Evolutionary conservation across 768 basidiomycete genomes (phyloP).

Genomic region (Omphalotus guepiniiformis): DNA sequence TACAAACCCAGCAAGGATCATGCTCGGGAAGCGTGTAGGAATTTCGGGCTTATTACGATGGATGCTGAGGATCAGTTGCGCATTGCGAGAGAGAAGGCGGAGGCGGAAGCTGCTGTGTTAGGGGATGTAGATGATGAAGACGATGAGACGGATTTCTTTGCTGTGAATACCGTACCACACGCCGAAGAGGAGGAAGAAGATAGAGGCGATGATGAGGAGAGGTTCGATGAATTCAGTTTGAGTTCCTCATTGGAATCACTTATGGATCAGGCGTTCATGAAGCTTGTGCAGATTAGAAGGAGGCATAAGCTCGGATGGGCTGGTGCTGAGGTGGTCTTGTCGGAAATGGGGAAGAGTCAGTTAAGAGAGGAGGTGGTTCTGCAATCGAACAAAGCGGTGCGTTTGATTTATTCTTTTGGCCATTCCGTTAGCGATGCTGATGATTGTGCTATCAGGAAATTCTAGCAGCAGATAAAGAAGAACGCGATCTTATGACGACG

Average conservation of each 20-base stretch:
- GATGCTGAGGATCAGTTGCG: conserved; percentile 39
- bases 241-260: conserved; percentile 60
- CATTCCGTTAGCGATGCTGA: background rate
- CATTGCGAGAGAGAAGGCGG: conserved; percentile 21
- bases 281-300: conserved; percentile 46
- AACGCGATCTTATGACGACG: conserved; percentile 31
- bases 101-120: conserved; percentile 25
- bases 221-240: conserved; percentile 60
- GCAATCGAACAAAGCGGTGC: conserved; percentile 25
- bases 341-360: conserved; percentile 43
- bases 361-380: conserved; percentile 35
- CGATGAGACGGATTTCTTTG: conserved; percentile 9
- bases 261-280: conserved; percentile 52
- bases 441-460: conserved; percentile 24
- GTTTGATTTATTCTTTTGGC: conserved; percentile 1
- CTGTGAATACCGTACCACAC: background rate
- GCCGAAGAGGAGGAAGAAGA: conserved; percentile 21
- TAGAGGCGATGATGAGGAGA: conserved; percentile 29
- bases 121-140: conserved; percentile 22
- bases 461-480: conserved; percentile 39
- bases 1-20: conserved; percentile 59
- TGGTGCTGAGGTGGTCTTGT: conserved; percentile 53
- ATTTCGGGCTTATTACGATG: conserved; percentile 42
- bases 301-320: conserved; percentile 63
- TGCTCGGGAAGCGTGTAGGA: conserved; percentile 43